Base-by-base conservation (phyloP, 345 rosid genomes). In the Anacardium occidentale region DNA sequence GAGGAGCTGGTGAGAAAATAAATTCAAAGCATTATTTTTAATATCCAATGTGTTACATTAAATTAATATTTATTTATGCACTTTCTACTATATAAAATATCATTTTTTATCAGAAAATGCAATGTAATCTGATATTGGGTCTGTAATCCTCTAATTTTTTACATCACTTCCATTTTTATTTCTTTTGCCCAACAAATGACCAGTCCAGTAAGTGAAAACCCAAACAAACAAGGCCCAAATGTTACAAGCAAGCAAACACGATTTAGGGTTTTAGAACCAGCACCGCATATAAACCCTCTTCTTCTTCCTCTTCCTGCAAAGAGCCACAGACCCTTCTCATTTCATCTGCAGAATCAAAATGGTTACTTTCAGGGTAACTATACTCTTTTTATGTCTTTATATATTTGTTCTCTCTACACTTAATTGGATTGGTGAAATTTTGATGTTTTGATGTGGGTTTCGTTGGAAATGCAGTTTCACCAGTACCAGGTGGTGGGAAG, bases 401-500 rank as follows among this genome's bases (percentile, higher is more conserved):
- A 20, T n/a, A 4, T 47, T 24, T 1, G 6, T 5, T 14, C 25
- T 72, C 55, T 12, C 20, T 52, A 0, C 22, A 32, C 1, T 14
- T 59, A 2, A 13, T 42, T 11, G 10, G 9, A 25, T 3, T 17
- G 20, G 4, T 34, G 62, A 0, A 8, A 62, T 25, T 40, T 2
- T 47, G 44, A 40, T 24, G 52, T 56, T 4, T 42, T 11, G 54
- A 25, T 57, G 8, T 44, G 54, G 53, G 24, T 47, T 42, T 48
- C 45, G 57, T 37, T 45, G 67, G 13, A 10, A 10, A 25, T 48
- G 59, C 69, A 84, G 78, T 84, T 79, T 79, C 87, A 81, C 52
- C 82, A 81, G 64, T 81, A 81, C 75, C 85, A 79, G 76, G 82
- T 81, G 21, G 85, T 81, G 20, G 87, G 85, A 10, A 75, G 83